Percentiles rank a stretch among this genome's conserved stretches.
phyloP scores from a whole-genome alignment of 2,329 filamentous ascomycete genomes.

The Fusarium hostae region DNA sequence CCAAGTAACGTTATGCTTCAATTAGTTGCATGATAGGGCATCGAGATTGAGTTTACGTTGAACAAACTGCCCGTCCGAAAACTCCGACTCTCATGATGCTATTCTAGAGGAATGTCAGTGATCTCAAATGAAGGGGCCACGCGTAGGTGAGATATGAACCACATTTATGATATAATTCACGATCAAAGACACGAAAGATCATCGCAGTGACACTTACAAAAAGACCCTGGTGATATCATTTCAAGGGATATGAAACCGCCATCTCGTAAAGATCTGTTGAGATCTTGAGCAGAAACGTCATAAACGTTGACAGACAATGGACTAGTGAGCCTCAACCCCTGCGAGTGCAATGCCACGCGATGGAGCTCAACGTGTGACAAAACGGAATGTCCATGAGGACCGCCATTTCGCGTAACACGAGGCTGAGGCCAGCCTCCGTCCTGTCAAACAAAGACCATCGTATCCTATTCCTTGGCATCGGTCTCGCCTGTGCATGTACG shows the following conservation, averaged over 20 bases:
- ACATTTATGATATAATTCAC: slow-evolving; percentile 37
- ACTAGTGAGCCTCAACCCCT: slow-evolving; percentile 16
- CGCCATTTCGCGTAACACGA: slow-evolving; percentile 14
- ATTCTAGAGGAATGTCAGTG: neutral
- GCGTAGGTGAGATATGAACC: slow-evolving; percentile 6
- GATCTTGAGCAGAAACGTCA: slow-evolving; percentile 23
- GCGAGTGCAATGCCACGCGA: slow-evolving; percentile 35
- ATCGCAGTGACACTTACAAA: slow-evolving; percentile 7
- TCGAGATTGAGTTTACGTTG: neutral
- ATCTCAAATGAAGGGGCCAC: slow-evolving; percentile 5
- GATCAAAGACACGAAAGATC: slow-evolving; percentile 11
- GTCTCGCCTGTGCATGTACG: slow-evolving; percentile 23
- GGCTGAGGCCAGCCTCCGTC: slow-evolving; percentile 14
- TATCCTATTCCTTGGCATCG: slow-evolving; percentile 36
- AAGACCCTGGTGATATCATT: slow-evolving; percentile 34
- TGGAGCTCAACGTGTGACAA: slow-evolving; percentile 22
- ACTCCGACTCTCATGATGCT: neutral
- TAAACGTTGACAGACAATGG: slow-evolving; percentile 2
- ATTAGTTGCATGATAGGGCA: slow-evolving; percentile 3
- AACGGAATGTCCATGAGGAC: slow-evolving; percentile 13
- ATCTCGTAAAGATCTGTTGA: slow-evolving; percentile 21
- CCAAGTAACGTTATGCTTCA: slow-evolving; percentile 19
- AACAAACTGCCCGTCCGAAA: neutral
- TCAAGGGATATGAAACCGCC: slow-evolving; percentile 31
- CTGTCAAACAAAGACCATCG: slow-evolving; percentile 21